A percentile compares a stretch with the other conserved stretches of the same genome.
These are phyloP conservation scores for Leccinum longicurvipes DNA, from an alignment of 768 basidiomycete genomes.

Conservation along the genomic window DNA sequence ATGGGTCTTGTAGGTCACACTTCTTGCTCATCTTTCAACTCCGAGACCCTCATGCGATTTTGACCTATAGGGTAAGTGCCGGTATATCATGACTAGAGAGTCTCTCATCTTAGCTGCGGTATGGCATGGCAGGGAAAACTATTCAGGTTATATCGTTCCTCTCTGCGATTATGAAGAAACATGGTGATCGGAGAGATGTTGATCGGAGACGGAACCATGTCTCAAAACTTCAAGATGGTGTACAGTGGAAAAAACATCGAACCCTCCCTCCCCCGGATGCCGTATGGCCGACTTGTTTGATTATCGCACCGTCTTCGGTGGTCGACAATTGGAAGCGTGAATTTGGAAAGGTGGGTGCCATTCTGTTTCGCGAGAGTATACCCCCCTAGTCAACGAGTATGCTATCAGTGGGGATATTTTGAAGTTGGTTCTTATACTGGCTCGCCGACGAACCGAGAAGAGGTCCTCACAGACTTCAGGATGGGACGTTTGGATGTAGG, in stretches of 20 bases:
- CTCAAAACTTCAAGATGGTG: constrained; percentile 58
- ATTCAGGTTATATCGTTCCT: constrained; percentile 90
- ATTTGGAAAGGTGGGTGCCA: constrained; percentile 61
- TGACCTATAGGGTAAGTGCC: constrained; percentile 26
- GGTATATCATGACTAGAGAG: not conserved
- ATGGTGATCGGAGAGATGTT: constrained; percentile 60
- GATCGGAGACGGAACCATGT: constrained; percentile 65
- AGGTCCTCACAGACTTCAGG: constrained; percentile 67
- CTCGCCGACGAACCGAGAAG: constrained; percentile 45
- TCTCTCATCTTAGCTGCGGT: constrained; percentile 6
- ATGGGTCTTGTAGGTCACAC: constrained; percentile 72
- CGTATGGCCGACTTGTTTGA: constrained; percentile 83
- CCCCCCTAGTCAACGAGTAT: not conserved
- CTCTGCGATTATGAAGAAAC: constrained; percentile 88
- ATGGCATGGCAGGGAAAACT: constrained; percentile 67
- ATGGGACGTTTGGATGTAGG: constrained; percentile 83
- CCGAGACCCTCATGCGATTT: not conserved
- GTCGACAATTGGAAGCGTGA: constrained; percentile 90
- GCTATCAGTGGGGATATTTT: constrained; percentile 86
- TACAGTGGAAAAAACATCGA: constrained; percentile 49
- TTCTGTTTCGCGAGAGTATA: not conserved
- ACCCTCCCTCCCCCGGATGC: constrained; percentile 63
- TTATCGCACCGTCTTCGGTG: constrained; percentile 83
- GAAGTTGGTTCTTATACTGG: constrained; percentile 76
- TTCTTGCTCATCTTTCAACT: not conserved